Evolutionary conservation across 2,329 filamentous ascomycete species (phyloP).

Genomic region (Coniochaeta sp.): DNA sequence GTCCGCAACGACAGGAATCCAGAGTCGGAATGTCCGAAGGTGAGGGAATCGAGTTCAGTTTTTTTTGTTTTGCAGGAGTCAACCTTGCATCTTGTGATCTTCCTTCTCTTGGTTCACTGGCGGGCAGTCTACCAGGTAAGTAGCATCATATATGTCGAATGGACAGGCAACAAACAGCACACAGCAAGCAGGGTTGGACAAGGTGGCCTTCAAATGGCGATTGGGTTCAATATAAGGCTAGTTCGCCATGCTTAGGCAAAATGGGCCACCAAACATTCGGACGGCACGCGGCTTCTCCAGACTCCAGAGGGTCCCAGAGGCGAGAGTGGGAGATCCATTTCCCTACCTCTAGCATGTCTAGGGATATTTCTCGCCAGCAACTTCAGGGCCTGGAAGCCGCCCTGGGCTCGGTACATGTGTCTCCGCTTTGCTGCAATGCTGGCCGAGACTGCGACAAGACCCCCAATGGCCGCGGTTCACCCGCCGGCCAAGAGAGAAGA

Average conservation of each 20-base stretch:
- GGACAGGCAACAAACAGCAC: neutral
- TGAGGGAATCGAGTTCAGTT: neutral
- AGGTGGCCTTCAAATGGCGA: neutral
- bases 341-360: too few relatives aligned
- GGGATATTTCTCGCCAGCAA: neutral
- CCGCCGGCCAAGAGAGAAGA: neutral
- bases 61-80: neutral
- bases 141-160: neutral
- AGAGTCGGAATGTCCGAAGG: neutral
- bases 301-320: neutral
- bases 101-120: neutral
- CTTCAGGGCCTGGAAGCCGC: neutral
- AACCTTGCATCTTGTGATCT: neutral
- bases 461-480: neutral
- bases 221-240: conserved; percentile 3
- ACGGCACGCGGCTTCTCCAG: neutral
- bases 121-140: neutral
- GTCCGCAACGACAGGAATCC: neutral
- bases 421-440: neutral
- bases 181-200: neutral
- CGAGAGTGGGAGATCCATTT: neutral
- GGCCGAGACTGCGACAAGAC: neutral
- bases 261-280: neutral
- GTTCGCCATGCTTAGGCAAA: conserved; percentile 1
- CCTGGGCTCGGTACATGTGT: neutral